These are phyloP conservation scores for Leishmania major DNA, from an alignment of 208 protist genomes.

Conservation along the genomic window DNA sequence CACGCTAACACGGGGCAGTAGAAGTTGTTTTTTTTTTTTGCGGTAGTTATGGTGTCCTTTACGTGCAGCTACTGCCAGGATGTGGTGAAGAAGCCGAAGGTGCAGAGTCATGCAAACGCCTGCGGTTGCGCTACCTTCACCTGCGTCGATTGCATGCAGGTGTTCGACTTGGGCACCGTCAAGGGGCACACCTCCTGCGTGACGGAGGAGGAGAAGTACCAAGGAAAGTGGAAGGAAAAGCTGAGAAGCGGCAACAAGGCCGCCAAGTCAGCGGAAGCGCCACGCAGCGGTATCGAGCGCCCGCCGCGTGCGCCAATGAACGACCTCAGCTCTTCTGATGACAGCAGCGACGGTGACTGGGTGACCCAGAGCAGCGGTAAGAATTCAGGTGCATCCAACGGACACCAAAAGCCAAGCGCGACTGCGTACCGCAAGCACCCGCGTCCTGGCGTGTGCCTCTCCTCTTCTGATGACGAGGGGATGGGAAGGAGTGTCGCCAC, in stretches of 20 bases:
- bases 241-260: conserved; percentile 15
- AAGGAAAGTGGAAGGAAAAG: conserved; percentile 79
- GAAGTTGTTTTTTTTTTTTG: background rate
- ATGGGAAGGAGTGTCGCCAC: background rate
- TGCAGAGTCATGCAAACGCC: conserved; percentile 51
- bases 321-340: conserved; percentile 44
- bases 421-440: conserved; percentile 21
- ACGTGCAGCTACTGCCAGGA: conserved; percentile 86
- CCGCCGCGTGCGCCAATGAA: conserved; percentile 53
- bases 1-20: background rate
- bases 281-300: conserved; percentile 18
- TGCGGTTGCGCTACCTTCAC: conserved; percentile 71
- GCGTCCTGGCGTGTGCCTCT: conserved; percentile 21
- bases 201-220: conserved; percentile 86
- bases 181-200: conserved; percentile 86
- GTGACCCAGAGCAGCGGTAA: conserved; percentile 8
- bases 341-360: conserved; percentile 51
- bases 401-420: background rate
- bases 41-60: conserved; percentile 84
- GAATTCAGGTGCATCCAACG: background rate
- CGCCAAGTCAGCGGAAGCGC: background rate
- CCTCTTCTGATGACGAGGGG: conserved; percentile 32
- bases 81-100: conserved; percentile 92
- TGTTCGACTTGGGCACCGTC: conserved; percentile 75
- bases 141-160: conserved; percentile 91